Base-by-base conservation (phyloP, 192 early-diverging fungal genomes). In the Coemansia sp. region DNA sequence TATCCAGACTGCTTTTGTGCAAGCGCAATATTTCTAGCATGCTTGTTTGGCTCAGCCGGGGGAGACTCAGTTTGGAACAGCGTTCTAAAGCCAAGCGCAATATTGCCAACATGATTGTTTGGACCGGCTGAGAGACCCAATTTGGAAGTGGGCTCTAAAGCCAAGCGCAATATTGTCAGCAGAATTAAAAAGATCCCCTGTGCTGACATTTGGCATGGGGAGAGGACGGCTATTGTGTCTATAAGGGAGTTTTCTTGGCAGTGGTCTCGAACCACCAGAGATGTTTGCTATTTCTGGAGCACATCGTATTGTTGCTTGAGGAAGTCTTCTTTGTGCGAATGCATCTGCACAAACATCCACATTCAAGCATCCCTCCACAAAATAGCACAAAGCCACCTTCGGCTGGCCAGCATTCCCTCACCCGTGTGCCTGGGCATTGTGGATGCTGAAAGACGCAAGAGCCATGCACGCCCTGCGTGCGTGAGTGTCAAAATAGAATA, bases 371-470 rank as follows among this genome's bases (percentile, higher is more conserved):
- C 41, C 12, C 41, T 45, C 41, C 41, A 4, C 13, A 14, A 13
- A 13, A 45, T 13, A 45, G 16, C 41, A 45, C 41, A 45, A 45
- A 45, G 41, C 41, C 41, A 45, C 41, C 41, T 13, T 45, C 16
- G 12, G 41, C 16, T 45, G 41, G 12, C 41, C 41, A 13, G 12
- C 41, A 13, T n/a, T 45, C 53, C 53, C 22, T 26, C 53, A 14
- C 23, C 19, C n/a, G 20, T 54, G 23, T 16, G 24, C 53, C 16
- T 29, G 24, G 24, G 53, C 53, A 54, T 54, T 29, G 53, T 54
- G 53, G 24, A 26, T 54, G 53, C 23, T 26, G 20, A 26, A 53
- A 54, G 27, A 54, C 16, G 53, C 53, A 54, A 45, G 53, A 24
- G 29, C 26, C 26, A 29, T 54, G 53, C 53, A 54, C 27, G 26